Percentiles rank a stretch among this genome's conserved stretches.
Evolutionary conservation across 306 rosid genomes (phyloP).

Genomic region (Gillenia trifoliata): DNA sequence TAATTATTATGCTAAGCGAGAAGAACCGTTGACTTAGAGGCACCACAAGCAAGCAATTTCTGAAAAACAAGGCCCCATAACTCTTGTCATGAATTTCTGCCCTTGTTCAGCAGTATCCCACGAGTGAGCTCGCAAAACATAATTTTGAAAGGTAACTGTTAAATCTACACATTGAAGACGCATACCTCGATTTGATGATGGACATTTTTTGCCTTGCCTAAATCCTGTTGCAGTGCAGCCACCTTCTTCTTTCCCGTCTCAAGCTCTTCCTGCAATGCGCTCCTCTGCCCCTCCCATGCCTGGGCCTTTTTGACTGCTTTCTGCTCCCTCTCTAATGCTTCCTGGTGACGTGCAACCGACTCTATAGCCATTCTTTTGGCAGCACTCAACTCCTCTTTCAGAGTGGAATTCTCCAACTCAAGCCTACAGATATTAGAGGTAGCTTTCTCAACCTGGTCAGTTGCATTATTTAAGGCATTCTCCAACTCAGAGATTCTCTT

Average conservation of each 20-base stretch:
- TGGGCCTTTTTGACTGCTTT: conserved; percentile 28
- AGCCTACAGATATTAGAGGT: conserved; percentile 21
- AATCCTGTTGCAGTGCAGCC: conserved; percentile 34
- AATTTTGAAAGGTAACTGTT: not conserved
- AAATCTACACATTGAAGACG: not conserved
- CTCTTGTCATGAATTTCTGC: not conserved
- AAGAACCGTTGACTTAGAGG: not conserved
- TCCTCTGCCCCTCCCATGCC: conserved; percentile 38
- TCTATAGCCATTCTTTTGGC: conserved; percentile 38
- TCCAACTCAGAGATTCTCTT: conserved; percentile 60
- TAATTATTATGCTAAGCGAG: not conserved
- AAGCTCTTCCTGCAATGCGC: conserved; percentile 43
- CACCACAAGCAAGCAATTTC: not conserved
- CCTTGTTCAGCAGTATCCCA: conserved; percentile 2
- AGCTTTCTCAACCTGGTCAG: conserved; percentile 36
- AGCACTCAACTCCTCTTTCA: conserved; percentile 37
- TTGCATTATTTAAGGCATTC: conserved; percentile 43
- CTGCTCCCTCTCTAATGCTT: conserved; percentile 50
- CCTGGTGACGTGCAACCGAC: conserved; percentile 28
- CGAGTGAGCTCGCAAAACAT: not conserved
- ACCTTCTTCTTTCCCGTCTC: conserved; percentile 39
- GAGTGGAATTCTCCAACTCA: conserved; percentile 35
- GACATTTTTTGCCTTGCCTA: conserved; percentile 33
- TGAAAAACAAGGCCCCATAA: not conserved
- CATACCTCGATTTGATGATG: conserved; percentile 49